Conservation (phyloP, 805 yeast species). For the Millerago galiae region DNA sequence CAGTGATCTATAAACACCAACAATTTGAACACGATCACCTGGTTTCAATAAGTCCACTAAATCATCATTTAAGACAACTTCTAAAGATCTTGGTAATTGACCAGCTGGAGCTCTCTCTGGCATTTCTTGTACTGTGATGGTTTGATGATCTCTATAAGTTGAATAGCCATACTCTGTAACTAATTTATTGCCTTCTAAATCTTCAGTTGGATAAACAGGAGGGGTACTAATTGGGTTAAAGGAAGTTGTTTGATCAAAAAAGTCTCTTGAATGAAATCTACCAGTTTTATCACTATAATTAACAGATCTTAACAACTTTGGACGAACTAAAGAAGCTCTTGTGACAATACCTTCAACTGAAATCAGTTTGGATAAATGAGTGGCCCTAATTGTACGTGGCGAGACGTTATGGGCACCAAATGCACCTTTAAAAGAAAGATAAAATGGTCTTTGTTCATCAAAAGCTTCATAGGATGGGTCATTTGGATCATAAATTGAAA, state of each 20-base stretch:
- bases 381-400: slow-evolving; percentile 80
- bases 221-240: slow-evolving; percentile 79
- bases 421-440: slow-evolving; percentile 80
- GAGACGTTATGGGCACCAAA: slow-evolving; percentile 84
- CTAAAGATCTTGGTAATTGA: slow-evolving; percentile 89
- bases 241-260: slow-evolving; percentile 87
- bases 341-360: slow-evolving; percentile 95
- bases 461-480: slow-evolving; percentile 45
- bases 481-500: slow-evolving; percentile 61
- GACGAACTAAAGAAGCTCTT: slow-evolving; percentile 86
- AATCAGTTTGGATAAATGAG: slow-evolving; percentile 71
- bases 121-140: slow-evolving; percentile 91
- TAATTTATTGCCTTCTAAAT: slow-evolving; percentile 82
- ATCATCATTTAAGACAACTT: slow-evolving; percentile 90
- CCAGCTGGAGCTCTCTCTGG: slow-evolving; percentile 98
- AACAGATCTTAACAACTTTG: slow-evolving; percentile 84
- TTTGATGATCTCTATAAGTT: slow-evolving; percentile 91
- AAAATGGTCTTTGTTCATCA: slow-evolving; percentile 58
- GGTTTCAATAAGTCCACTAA: slow-evolving; percentile 89
- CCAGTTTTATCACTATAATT: slow-evolving; percentile 86
- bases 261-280: slow-evolving; percentile 84
- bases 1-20: slow-evolving; percentile 88
- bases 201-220: slow-evolving; percentile 89
- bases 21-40: slow-evolving; percentile 91
- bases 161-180: slow-evolving; percentile 89